These are phyloP conservation scores for Ophiocordyceps camponoti-saundersi DNA, from an alignment of 2,329 filamentous ascomycete species.

Conservation along the genomic window DNA sequence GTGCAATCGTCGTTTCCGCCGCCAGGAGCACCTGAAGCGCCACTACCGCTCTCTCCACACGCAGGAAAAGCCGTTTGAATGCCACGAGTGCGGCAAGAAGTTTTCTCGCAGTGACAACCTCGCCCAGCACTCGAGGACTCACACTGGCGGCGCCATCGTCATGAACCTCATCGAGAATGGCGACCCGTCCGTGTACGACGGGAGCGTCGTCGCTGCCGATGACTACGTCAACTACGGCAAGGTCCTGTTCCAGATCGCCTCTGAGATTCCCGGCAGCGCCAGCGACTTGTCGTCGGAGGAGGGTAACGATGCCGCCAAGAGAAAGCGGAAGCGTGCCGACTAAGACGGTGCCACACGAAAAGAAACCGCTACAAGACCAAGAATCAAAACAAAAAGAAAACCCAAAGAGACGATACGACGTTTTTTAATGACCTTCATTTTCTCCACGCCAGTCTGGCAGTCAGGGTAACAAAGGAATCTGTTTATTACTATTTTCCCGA, in stretches of 20 bases:
- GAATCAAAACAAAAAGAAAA: background rate
- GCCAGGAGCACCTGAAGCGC: slow-evolving; percentile 95
- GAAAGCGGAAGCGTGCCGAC: slow-evolving; percentile 62
- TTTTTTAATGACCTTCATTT: slow-evolving; percentile 3
- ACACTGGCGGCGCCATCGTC: slow-evolving; percentile 76
- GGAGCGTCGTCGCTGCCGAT: slow-evolving; percentile 31
- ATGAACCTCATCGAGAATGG: slow-evolving; percentile 73
- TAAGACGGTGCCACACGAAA: slow-evolving; percentile 25
- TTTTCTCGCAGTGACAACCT: slow-evolving; percentile 97
- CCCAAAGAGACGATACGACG: slow-evolving; percentile 2
- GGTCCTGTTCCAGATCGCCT: slow-evolving; percentile 66
- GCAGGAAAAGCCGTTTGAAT: slow-evolving; percentile 96
- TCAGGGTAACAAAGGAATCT: background rate
- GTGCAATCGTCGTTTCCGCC: slow-evolving; percentile 92
- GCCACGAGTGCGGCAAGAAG: slow-evolving; percentile 95
- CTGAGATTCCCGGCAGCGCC: slow-evolving; percentile 51
- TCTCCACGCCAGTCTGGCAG: background rate
- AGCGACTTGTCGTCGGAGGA: slow-evolving; percentile 41
- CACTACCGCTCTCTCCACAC: slow-evolving; percentile 98
- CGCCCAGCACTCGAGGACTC: slow-evolving; percentile 86
- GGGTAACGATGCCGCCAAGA: slow-evolving; percentile 27
- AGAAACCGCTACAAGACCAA: background rate
- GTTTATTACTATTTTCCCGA: background rate
- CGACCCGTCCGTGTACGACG: slow-evolving; percentile 29
- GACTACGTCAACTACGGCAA: slow-evolving; percentile 55